These are phyloP conservation scores for Diplodia sapinea DNA, from an alignment of 2,329 filamentous ascomycete genomes.

Conservation along the genomic window DNA sequence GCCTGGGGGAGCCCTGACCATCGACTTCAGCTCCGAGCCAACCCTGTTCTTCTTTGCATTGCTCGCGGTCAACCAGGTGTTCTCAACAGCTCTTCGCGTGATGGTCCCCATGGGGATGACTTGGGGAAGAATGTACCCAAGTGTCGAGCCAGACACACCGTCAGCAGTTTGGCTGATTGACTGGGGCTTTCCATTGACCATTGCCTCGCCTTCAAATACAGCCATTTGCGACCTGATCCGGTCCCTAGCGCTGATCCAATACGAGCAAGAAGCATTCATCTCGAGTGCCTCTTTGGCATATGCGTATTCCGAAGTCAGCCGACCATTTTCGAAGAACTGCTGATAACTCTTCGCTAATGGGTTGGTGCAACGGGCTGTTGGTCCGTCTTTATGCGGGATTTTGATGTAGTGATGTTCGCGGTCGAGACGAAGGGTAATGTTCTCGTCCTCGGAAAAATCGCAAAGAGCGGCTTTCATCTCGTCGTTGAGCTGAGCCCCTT, in stretches of 20 bases:
- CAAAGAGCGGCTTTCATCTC: conserved; percentile 69
- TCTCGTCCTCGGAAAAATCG: conserved; percentile 77
- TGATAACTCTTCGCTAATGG: conserved; percentile 92
- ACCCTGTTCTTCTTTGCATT: conserved; percentile 97
- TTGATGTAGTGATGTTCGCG: conserved; percentile 77
- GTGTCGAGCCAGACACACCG: conserved; percentile 40
- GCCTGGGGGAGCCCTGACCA: conserved; percentile 89
- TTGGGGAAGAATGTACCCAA: conserved; percentile 93
- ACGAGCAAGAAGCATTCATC: conserved; percentile 98
- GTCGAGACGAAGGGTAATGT: conserved; percentile 70
- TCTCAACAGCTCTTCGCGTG: conserved; percentile 91
- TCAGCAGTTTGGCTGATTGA: conserved; percentile 35
- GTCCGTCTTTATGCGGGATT: conserved; percentile 94
- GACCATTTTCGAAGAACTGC: conserved; percentile 87
- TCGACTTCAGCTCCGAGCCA: conserved; percentile 94
- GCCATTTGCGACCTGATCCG: conserved; percentile 95
- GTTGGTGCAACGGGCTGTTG: conserved; percentile 79
- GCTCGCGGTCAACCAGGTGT: conserved; percentile 96
- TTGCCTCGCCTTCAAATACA: conserved; percentile 74
- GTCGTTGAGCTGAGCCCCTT: conserved; percentile 40
- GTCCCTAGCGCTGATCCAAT: conserved; percentile 96
- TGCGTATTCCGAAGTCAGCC: conserved; percentile 80
- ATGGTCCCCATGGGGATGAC: conserved; percentile 98
- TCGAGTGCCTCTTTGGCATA: conserved; percentile 95
- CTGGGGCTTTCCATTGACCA: conserved; percentile 36